Conservation (phyloP, 495 filamentous ascomycete genomes). For the Penicillium lividum region DNA sequence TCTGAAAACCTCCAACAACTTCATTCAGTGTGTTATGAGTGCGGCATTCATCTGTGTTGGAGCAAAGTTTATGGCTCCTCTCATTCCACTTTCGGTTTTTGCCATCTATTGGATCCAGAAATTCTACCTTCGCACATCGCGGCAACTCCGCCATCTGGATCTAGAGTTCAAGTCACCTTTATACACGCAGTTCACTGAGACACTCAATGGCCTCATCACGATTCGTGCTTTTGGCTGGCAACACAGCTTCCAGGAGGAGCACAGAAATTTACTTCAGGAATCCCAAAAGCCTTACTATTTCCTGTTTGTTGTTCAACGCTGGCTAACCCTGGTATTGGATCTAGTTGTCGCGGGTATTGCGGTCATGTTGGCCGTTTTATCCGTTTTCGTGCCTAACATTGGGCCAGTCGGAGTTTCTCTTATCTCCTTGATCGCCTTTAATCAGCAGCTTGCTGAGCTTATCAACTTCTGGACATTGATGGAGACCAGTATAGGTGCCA, state of each 20-base stretch:
- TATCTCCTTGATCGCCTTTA: not conserved
- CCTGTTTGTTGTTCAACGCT: conserved; percentile 45
- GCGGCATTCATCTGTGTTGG: not conserved
- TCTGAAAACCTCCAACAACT: not conserved
- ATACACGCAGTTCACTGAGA: conserved; percentile 51
- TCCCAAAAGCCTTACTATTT: conserved; percentile 46
- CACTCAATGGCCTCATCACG: conserved; percentile 39
- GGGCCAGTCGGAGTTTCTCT: not conserved
- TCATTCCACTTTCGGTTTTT: not conserved
- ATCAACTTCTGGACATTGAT: conserved; percentile 46
- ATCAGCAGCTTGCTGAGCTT: conserved; percentile 31
- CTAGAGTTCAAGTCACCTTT: conserved; percentile 54
- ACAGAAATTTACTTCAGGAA: conserved; percentile 28
- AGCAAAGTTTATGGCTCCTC: not conserved
- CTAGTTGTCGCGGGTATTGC: conserved; percentile 32
- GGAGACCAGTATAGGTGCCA: conserved; percentile 53
- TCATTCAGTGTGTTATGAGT: not conserved
- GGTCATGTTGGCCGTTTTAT: not conserved
- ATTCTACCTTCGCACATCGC: conserved; percentile 58
- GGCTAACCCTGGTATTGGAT: conserved; percentile 43
- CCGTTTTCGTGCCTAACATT: not conserved
- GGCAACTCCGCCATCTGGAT: conserved; percentile 57
- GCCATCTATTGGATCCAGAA: conserved; percentile 31
- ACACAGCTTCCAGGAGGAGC: conserved; percentile 17
- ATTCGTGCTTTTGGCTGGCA: conserved; percentile 53